Conservation (phyloP, 495 filamentous ascomycete genomes). For the Xylaria scruposa region DNA sequence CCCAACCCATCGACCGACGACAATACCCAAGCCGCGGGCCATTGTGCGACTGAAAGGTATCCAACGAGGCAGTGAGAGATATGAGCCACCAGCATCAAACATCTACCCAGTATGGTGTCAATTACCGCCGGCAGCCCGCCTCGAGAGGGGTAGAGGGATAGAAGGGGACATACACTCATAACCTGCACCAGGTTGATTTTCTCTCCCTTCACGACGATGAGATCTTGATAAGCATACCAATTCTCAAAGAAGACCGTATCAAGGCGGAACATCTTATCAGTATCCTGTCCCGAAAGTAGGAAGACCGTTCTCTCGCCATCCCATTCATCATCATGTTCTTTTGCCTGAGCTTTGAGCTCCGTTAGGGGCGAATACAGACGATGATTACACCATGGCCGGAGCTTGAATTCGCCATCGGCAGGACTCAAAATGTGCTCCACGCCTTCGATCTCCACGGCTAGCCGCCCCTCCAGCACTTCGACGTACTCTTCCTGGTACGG, state of each 20-base stretch:
- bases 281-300: conserved; percentile 42
- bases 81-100: conserved; percentile 57
- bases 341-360: background rate
- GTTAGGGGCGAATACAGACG: conserved; percentile 44
- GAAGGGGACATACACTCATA: conserved; percentile 45
- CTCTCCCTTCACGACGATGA: conserved; percentile 47
- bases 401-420: conserved; percentile 43
- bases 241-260: conserved; percentile 62
- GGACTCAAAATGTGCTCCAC: conserved; percentile 39
- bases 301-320: conserved; percentile 35
- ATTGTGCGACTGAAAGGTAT: conserved; percentile 50
- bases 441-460: conserved; percentile 48
- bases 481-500: conserved; percentile 54
- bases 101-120: conserved; percentile 40
- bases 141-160: background rate
- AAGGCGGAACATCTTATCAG: conserved; percentile 44
- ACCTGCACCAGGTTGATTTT: conserved; percentile 54
- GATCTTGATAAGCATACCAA: conserved; percentile 61
- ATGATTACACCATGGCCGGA: conserved; percentile 50
- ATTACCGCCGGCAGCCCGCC: background rate
- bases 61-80: conserved; percentile 53
- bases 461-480: conserved; percentile 43
- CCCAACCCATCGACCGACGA: conserved; percentile 57
- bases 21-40: conserved; percentile 47
- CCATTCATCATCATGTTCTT: background rate